Evolutionary conservation across 192 early-diverging fungal genomes (phyloP), one percentile per base, ranked within the genome.

Genomic region (Linderina pennispora): DNA sequence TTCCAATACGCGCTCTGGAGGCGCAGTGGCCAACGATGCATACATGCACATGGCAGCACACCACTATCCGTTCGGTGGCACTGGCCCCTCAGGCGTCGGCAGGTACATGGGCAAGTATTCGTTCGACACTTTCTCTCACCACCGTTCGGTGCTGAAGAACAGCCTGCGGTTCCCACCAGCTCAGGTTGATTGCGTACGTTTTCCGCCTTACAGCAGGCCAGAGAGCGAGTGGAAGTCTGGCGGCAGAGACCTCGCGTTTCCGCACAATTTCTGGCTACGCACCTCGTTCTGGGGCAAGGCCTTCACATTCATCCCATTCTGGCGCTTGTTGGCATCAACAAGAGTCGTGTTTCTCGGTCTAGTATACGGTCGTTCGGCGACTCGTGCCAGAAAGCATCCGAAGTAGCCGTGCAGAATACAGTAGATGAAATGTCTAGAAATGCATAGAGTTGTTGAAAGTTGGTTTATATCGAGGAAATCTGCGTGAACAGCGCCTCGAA

Each of bases 81-180:
- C 87, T 0, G 93, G 93, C 0, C 53, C 64, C 0, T 92, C 90
- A 5, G 95, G 95, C 1, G 78, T 89, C 24, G 95, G 95, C 40
- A 71, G 51, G 28, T 96, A 94, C 63, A 89, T 89, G 26, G 92
- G 91, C 40, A 58, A 77, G 31, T 51, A 67, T 49, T 84, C 87
- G 3, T 90, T 94, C 59, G 70, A 85, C 17, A 76, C 78, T 4
- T 94, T 92, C 61, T 83, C 90, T n/a, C 89, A 93, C 57, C 73
- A 80, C 21, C 77, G 89, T 1, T 44, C 80, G 17, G 78, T 82
- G 18, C 39, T 89, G 46, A 56, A 42, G 31, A 55, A 54, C 38
- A 56, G 64, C 0, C 20, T 65, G 42, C 48, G 57, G 50, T 58
- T 67, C 48, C 75, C 69, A n/a, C 14, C 49, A 23, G 53, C 70